Conservation (phyloP, 768 basidiomycete genomes). For the Serpula lacrymans region DNA sequence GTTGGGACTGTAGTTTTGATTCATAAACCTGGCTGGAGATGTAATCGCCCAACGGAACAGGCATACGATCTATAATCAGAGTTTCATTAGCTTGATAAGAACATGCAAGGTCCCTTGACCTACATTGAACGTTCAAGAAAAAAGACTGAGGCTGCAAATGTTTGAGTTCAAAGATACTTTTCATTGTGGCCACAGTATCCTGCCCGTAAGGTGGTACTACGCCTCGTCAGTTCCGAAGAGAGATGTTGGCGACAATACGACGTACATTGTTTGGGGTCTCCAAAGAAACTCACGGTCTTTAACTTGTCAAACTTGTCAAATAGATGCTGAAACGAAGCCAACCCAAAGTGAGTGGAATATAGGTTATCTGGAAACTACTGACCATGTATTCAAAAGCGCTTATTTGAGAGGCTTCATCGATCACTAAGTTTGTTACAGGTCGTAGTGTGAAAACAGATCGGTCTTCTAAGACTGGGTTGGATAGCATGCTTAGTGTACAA, state of each 20-base stretch:
- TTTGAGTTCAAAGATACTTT: slow-evolving; percentile 45
- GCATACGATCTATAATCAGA: slow-evolving; percentile 45
- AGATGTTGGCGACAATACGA: background rate
- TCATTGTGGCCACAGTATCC: slow-evolving; percentile 33
- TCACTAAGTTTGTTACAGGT: slow-evolving; percentile 44
- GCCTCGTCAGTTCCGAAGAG: background rate
- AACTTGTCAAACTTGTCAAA: slow-evolving; percentile 40
- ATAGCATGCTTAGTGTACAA: slow-evolving; percentile 50
- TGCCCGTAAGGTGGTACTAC: slow-evolving; percentile 52
- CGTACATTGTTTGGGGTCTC: slow-evolving; percentile 53
- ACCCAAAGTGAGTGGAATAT: background rate
- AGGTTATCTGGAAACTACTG: background rate
- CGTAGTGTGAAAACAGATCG: slow-evolving; percentile 32
- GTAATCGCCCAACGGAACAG: slow-evolving; percentile 43
- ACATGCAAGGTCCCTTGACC: slow-evolving; percentile 2
- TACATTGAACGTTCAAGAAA: slow-evolving; percentile 51
- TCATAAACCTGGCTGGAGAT: slow-evolving; percentile 45
- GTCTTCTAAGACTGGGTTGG: slow-evolving; percentile 37
- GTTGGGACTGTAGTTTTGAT: slow-evolving; percentile 35
- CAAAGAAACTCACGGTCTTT: slow-evolving; percentile 48
- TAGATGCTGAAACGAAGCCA: slow-evolving; percentile 41
- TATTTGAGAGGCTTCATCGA: slow-evolving; percentile 58
- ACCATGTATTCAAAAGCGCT: slow-evolving; percentile 48
- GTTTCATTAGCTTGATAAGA: background rate
- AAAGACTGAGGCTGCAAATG: slow-evolving; percentile 32